Evolutionary conservation across 1,284 basidiomycete genomes (phyloP).

Genomic region (Boletus smithii): DNA sequence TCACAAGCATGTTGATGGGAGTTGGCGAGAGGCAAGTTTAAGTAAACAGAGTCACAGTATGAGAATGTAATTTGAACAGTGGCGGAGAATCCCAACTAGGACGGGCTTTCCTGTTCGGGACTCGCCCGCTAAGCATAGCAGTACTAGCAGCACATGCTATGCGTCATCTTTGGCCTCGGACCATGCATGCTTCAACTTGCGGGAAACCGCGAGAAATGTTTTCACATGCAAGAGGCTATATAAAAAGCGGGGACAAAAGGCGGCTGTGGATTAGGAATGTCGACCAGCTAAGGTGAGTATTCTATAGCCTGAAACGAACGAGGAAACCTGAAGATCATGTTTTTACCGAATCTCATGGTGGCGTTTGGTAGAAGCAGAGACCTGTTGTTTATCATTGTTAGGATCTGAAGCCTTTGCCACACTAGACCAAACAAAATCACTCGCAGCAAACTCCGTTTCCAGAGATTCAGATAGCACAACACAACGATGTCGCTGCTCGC

Average conservation of each 20-base stretch:
- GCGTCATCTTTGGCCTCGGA: too few species aligned
- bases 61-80: background rate
- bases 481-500: conserved; percentile 68
- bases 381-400: conserved; percentile 28
- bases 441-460: too few species aligned
- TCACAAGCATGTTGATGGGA: conserved; percentile 13
- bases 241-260: background rate
- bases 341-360: too few species aligned
- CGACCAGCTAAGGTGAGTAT: too few species aligned
- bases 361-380: too few species aligned
- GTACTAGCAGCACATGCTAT: background rate
- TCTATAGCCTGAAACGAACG: too few species aligned
- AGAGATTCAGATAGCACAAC: conserved; percentile 15
- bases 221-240: too few species aligned
- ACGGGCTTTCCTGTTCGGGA: background rate
- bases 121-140: background rate
- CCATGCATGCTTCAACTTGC: too few species aligned
- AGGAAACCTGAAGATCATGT: background rate
- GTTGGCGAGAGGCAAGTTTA: background rate
- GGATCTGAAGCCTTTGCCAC: conserved; percentile 26
- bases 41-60: background rate
- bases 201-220: background rate
- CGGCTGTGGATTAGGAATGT: background rate
- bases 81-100: conserved; percentile 6
- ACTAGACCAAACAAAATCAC: conserved; percentile 24